Base-by-base conservation (phyloP, 768 basidiomycete genomes). In the Tricholoma flavovirens region DNA sequence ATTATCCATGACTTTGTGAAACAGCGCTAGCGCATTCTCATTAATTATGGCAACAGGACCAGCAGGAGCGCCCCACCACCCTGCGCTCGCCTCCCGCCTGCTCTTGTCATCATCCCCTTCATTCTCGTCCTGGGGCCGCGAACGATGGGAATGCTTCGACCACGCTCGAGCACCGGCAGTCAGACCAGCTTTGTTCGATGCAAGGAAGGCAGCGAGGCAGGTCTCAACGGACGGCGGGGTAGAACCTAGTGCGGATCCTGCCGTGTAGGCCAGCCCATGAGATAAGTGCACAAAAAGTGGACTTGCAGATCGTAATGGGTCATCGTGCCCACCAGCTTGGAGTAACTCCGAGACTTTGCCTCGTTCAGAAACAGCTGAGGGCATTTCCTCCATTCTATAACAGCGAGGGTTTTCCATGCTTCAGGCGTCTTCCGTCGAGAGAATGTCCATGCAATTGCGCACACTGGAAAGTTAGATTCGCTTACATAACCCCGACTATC, bases 101-200 rank as follows among this genome's bases (percentile, higher is more conserved):
- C 50, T 46, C 59, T 56, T 49, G 50, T 59, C 51, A 24, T 38
- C 50, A 57, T 64, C 57, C 45, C 58, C 40, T 36, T 56, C 55
- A 33, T 57, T n/a, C 42, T 56, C 55, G 30, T 57, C 17, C 14
- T 54, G 42, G 1, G 69, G 55, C 38, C 65, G 66, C 24, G 83
- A 86, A 22, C 85, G 72, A 58, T 83, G 83, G 1, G 77, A 76
- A 59, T 87, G 85, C 59, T 87, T 87, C 2, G 82, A 76, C 83
- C 83, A 87, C 5, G 85, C 84, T 24, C 83, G 77, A 1, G 83
- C 80, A 12, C 85, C 85, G 3, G 80, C 78, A 2, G 75, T 82
- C 42, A 87, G 73, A 1, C 73, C 76, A 32, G 70, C 77, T 17
- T 65, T 77, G 58, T 83, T 85, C 3, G 77, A 69, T 19, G 73